A percentile compares a stretch with the other conserved stretches of the same genome.
These are phyloP conservation scores for Chimonanthus praecox DNA, from an alignment of 164 flowering plant genomes.

Conservation along the genomic window DNA sequence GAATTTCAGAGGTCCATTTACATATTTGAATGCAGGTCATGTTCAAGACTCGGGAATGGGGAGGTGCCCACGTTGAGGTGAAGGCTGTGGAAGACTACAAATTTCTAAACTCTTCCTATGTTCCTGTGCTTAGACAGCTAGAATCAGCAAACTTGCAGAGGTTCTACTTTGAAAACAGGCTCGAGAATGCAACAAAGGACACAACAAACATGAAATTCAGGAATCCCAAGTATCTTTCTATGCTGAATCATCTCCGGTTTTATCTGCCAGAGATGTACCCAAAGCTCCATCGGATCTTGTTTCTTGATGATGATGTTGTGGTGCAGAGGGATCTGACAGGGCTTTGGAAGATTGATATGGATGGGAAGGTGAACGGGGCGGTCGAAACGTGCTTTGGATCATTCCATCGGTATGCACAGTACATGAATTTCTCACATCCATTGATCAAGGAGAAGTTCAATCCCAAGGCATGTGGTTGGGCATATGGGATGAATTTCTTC, in stretches of 20 bases:
- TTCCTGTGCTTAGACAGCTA: conserved; percentile 25
- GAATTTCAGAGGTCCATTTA: no score
- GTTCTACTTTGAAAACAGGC: conserved; percentile 27
- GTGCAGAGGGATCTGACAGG: conserved; percentile 25
- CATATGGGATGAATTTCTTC: conserved; percentile 25
- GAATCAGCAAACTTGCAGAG: conserved; percentile 24
- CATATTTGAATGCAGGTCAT: conserved; percentile 3
- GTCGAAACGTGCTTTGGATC: conserved; percentile 22
- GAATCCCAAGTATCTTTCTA: conserved; percentile 26
- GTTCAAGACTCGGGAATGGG: conserved; percentile 22
- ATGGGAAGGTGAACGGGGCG: conserved; percentile 28
- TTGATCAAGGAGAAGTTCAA: conserved; percentile 19
- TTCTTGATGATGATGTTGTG: conserved; percentile 26
- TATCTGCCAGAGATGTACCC: conserved; percentile 24
- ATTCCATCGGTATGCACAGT: conserved; percentile 17
- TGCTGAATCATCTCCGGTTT: conserved; percentile 18
- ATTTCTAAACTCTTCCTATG: conserved; percentile 27
- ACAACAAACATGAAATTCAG: conserved; percentile 25
- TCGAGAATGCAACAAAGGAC: conserved; percentile 31
- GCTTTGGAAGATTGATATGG: conserved; percentile 25
- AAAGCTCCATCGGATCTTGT: conserved; percentile 15
- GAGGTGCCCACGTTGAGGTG: conserved; percentile 27
- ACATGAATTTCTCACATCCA: conserved; percentile 22
- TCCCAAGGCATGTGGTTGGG: conserved; percentile 25
- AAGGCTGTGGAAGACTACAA: conserved; percentile 27